These are phyloP conservation scores for Termitomyces titanicus DNA, from an alignment of 768 basidiomycete genomes.

Conservation along the genomic window DNA sequence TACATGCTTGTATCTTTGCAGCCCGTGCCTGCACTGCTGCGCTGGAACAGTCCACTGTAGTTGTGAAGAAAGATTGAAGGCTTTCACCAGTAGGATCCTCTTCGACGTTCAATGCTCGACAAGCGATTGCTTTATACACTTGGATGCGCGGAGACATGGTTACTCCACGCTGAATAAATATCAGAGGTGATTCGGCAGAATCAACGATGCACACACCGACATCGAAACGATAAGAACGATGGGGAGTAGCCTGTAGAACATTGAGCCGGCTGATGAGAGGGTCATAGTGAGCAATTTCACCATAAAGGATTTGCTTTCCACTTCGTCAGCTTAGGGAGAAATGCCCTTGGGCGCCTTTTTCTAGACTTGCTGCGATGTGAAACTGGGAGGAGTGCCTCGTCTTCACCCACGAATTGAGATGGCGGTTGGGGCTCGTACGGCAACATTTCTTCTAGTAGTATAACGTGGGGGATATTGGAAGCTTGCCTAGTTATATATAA, in stretches of 20 bases:
- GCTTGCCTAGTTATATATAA: neutral
- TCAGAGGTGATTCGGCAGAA: constrained; percentile 7
- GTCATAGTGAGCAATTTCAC: constrained; percentile 22
- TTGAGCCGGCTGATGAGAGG: neutral
- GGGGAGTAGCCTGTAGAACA: constrained; percentile 59
- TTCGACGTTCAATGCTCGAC: constrained; percentile 42
- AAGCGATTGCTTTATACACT: constrained; percentile 76
- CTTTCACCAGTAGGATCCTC: constrained; percentile 17
- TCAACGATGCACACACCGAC: constrained; percentile 42
- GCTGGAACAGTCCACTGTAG: constrained; percentile 27
- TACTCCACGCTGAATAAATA: constrained; percentile 59
- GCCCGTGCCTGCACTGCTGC: constrained; percentile 65
- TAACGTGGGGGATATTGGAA: constrained; percentile 1
- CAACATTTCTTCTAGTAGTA: constrained; percentile 9
- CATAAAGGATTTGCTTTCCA: constrained; percentile 43
- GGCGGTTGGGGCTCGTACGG: neutral
- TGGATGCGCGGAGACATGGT: constrained; percentile 77
- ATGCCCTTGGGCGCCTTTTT: constrained; percentile 6
- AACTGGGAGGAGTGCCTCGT: constrained; percentile 17
- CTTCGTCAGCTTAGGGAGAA: constrained; percentile 14
- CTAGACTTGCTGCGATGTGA: constrained; percentile 7
- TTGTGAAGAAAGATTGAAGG: constrained; percentile 8
- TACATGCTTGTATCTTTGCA: constrained; percentile 67
- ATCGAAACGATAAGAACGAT: constrained; percentile 64
- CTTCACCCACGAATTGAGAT: constrained; percentile 6